A percentile compares a stretch with the other conserved stretches of the same genome.
phyloP scores from a whole-genome alignment of 2,329 filamentous ascomycete species.

The Epicoccum nigrum region DNA sequence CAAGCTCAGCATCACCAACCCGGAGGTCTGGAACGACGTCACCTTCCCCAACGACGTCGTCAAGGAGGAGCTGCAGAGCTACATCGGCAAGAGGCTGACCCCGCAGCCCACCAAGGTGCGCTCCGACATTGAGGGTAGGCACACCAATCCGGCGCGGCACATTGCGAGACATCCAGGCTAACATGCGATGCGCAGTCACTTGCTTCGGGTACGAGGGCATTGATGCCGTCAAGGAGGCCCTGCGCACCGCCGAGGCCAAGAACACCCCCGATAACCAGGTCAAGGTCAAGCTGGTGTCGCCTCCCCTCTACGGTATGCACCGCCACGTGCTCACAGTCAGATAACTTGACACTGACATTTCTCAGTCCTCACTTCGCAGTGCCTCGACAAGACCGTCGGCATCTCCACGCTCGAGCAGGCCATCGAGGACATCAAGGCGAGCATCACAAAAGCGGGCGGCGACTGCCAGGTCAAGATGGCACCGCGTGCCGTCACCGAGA shows the following conservation, averaged over 20 bases:
- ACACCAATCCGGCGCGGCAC: no score
- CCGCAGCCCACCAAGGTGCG: constrained; percentile 99
- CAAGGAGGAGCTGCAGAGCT: constrained; percentile 87
- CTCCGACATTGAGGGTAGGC: constrained; percentile 89
- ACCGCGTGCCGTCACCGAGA: constrained; percentile 98
- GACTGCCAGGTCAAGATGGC: constrained; percentile 94
- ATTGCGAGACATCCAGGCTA: constrained; percentile 17
- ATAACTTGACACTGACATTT: constrained; percentile 26
- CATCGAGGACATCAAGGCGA: constrained; percentile 83
- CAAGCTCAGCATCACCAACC: constrained; percentile 98
- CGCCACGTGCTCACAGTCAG: not conserved
- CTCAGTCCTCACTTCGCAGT: constrained; percentile 86
- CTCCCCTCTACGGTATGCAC: constrained; percentile 74
- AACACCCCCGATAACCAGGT: constrained; percentile 93
- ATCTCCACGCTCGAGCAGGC: constrained; percentile 86
- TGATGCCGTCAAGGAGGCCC: constrained; percentile 93
- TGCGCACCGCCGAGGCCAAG: constrained; percentile 87
- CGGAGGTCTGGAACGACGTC: constrained; percentile 94
- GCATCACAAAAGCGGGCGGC: constrained; percentile 79
- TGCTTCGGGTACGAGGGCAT: constrained; percentile 89
- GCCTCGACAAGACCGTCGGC: constrained; percentile 87
- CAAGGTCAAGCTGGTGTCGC: constrained; percentile 98
- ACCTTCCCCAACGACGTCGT: constrained; percentile 85
- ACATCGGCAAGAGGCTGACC: constrained; percentile 96
- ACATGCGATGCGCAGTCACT: constrained; percentile 39